Percentiles rank a stretch among this genome's conserved stretches.
phyloP scores from a whole-genome alignment of 768 basidiomycete genomes.

The Tylopilus sp. region DNA sequence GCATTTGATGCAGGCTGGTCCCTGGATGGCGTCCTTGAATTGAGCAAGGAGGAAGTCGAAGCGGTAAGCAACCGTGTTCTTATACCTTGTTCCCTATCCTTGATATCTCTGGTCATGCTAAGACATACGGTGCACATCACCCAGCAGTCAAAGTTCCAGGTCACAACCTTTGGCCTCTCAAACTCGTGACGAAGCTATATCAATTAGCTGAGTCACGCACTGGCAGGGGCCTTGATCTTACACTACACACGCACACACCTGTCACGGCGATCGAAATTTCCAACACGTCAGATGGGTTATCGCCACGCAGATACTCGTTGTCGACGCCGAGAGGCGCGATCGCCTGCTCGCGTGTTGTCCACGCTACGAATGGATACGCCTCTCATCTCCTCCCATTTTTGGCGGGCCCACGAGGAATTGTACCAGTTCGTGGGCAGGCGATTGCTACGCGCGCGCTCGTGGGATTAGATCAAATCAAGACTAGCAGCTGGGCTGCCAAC shows the following conservation, averaged over 20 bases:
- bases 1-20: conserved; percentile 53
- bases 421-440: conserved; percentile 74
- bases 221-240: conserved; percentile 37
- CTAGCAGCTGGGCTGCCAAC: conserved; percentile 45
- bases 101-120: not conserved
- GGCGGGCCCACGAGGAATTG: conserved; percentile 47
- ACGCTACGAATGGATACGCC: conserved; percentile 86
- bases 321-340: conserved; percentile 66
- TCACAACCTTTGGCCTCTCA: conserved; percentile 76
- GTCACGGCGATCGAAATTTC: conserved; percentile 43
- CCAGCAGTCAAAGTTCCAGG: conserved; percentile 51
- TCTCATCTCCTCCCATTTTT: conserved; percentile 74
- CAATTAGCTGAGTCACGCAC: conserved; percentile 35
- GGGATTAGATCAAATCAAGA: conserved; percentile 37
- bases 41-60: conserved; percentile 44
- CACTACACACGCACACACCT: conserved; percentile 71
- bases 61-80: conserved; percentile 40
- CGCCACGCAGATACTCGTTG: conserved; percentile 9
- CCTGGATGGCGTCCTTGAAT: conserved; percentile 42
- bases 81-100: no score
- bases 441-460: conserved; percentile 44
- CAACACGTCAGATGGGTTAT: not conserved
- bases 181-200: conserved; percentile 70
- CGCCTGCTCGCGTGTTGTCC: conserved; percentile 61
- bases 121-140: conserved; percentile 39